Percentiles rank a stretch among this genome's conserved stretches.
These are phyloP conservation scores for Ustilago trichophora DNA, from an alignment of 1,284 basidiomycete species.

Conservation along the genomic window DNA sequence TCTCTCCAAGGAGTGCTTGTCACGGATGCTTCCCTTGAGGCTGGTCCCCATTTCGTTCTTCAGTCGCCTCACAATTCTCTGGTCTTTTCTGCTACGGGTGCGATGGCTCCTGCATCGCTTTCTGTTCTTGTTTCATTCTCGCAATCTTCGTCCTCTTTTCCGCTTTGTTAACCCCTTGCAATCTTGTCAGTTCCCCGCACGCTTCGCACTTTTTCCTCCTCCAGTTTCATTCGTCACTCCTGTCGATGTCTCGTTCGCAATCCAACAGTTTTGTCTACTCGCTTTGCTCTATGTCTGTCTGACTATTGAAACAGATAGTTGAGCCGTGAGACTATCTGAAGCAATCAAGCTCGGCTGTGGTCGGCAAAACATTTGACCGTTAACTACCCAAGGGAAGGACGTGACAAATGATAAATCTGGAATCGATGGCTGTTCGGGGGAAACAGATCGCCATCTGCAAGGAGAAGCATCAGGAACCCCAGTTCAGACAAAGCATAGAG, in stretches of 20 bases:
- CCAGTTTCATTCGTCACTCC: neutral
- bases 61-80: slow-evolving; percentile 3
- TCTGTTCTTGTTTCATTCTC: neutral
- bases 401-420: neutral
- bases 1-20: neutral
- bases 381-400: no score
- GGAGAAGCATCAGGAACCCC: no score
- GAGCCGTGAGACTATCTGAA: no score
- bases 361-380: no score
- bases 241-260: neutral
- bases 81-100: neutral
- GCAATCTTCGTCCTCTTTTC: neutral
- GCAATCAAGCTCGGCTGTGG: no score
- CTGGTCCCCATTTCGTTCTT: neutral
- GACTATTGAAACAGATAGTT: no score
- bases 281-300: neutral
- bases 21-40: neutral
- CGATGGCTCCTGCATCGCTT: slow-evolving; percentile 4
- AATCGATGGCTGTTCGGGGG: no score
- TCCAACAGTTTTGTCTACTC: neutral
- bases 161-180: neutral
- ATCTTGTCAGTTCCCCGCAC: no score
- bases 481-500: no score
- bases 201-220: neutral
- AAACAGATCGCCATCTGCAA: neutral